Evolutionary conservation across 352 stramenopile genomes (phyloP).

Genomic region (Phytophthora ohioensis): DNA sequence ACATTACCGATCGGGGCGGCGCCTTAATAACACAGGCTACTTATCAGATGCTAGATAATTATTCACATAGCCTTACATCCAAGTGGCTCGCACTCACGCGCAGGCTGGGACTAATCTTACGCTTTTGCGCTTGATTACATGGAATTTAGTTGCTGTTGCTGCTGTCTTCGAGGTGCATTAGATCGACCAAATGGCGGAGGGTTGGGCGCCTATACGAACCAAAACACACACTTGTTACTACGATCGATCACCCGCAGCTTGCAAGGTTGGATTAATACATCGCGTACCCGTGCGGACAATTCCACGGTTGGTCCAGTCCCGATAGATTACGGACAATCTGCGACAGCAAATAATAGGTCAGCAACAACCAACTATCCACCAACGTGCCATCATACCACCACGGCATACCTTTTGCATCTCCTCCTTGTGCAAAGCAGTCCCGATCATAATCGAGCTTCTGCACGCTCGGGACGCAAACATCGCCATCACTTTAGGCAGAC

Average conservation of each 20-base stretch:
- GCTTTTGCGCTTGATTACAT: constrained; percentile 20
- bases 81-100: constrained; percentile 25
- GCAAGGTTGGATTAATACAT: not conserved
- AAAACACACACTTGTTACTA: not conserved
- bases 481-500: constrained; percentile 94
- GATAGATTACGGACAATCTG: constrained; percentile 91
- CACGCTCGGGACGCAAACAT: constrained; percentile 98
- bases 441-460: constrained; percentile 97
- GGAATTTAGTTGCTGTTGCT: constrained; percentile 28
- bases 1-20: constrained; percentile 11
- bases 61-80: constrained; percentile 37
- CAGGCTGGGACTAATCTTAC: constrained; percentile 11
- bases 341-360: constrained; percentile 5
- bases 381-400: not conserved
- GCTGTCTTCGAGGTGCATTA: constrained; percentile 52
- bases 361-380: not conserved
- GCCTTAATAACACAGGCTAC: constrained; percentile 11
- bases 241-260: too few relatives aligned
- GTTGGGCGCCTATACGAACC: constrained; percentile 63
- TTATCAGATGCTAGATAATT: constrained; percentile 31
- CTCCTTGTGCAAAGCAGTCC: constrained; percentile 90
- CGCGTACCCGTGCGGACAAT: constrained; percentile 92
- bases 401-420: constrained; percentile 91
- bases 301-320: constrained; percentile 95
- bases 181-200: constrained; percentile 76